Percentiles rank a stretch among this genome's conserved stretches.
Conservation (phyloP, 2,329 filamentous ascomycete genomes). For the Sclerotinia borealis region DNA sequence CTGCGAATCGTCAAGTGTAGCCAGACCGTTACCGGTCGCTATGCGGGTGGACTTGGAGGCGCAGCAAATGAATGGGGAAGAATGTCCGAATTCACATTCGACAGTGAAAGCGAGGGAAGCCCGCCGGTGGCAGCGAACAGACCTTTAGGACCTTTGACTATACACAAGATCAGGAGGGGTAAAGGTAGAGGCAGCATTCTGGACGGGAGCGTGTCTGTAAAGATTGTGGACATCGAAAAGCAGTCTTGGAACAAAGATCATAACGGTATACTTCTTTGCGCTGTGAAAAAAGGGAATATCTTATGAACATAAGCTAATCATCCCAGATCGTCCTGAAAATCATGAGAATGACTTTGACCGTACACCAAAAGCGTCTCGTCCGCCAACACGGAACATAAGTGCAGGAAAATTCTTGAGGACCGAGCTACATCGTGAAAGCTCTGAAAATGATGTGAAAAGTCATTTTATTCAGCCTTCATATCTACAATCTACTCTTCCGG, state of each 20-base stretch:
- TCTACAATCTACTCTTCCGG: neutral
- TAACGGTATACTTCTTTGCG: neutral
- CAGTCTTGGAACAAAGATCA: neutral
- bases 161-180: slow-evolving; percentile 24
- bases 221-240: slow-evolving; percentile 1
- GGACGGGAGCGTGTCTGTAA: slow-evolving; percentile 17
- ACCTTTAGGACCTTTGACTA: slow-evolving; percentile 30
- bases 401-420: slow-evolving; percentile 27
- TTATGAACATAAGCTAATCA: neutral
- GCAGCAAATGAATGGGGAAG: slow-evolving; percentile 15
- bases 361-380: slow-evolving; percentile 26
- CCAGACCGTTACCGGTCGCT: slow-evolving; percentile 28
- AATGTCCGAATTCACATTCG: slow-evolving; percentile 19
- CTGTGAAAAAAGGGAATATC: neutral
- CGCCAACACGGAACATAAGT: slow-evolving; percentile 21
- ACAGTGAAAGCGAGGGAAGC: slow-evolving; percentile 25
- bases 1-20: slow-evolving; percentile 45
- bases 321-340: neutral
- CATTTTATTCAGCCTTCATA: slow-evolving; percentile 4
- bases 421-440: slow-evolving; percentile 19
- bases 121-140: slow-evolving; percentile 25
- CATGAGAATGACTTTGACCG: neutral
- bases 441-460: slow-evolving; percentile 15
- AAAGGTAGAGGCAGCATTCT: slow-evolving; percentile 21
- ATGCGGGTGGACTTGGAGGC: slow-evolving; percentile 19